Evolutionary conservation across 805 yeast species (phyloP), one percentile per base, ranked within the genome.

Genomic region (Clavispora vitiphila): DNA sequence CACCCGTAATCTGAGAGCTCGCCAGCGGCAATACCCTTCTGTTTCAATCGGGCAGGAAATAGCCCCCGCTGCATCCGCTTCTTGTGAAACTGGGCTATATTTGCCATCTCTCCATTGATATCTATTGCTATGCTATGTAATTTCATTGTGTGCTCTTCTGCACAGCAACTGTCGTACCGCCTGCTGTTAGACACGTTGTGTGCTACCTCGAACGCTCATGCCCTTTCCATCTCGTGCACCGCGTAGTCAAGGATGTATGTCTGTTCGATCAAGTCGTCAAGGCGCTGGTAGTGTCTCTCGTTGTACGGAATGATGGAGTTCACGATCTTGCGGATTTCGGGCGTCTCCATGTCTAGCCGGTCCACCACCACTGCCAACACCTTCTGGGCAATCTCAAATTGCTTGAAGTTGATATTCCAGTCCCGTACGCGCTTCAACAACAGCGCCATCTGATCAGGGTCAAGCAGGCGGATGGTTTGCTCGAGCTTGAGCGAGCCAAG

Each of bases 321-420:
- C 8, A 91, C 71, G 11, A 81, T 65, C 34, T 71, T 72, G 64
- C 83, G 75, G 48, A 88, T 67, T 2, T 89, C 90, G 4, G 81
- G 80, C 42, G 71, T 71, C 15, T 78, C 79, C 23, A 83, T 67
- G 16, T 74, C 67, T 51, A 78, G 78, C 36, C 69, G 70, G 32
- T 67, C 63, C 44, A 93, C 65, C 25, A 91, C 64, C 19, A 86
- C 81, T 49, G 77, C 72, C 39, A 91, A 71, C 32, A 89, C 65
- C 43, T 79, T 80, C 63, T 91, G 99, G 10, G 96, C 86, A 42
- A 87, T 76, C 39, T 76, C 79, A 56, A 86, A 86, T 27, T 87
- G 81, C 55, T 80, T 79, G 40, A 86, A 84, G 61, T 88, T 91
- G 35, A 95, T 83, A 60, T 93, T 93, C 99, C 99, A 93, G 58